A percentile compares a stretch with the other conserved stretches of the same genome.
These are phyloP conservation scores for Mucor irregularis DNA, from an alignment of 371 early-diverging fungal genomes.

Conservation along the genomic window DNA sequence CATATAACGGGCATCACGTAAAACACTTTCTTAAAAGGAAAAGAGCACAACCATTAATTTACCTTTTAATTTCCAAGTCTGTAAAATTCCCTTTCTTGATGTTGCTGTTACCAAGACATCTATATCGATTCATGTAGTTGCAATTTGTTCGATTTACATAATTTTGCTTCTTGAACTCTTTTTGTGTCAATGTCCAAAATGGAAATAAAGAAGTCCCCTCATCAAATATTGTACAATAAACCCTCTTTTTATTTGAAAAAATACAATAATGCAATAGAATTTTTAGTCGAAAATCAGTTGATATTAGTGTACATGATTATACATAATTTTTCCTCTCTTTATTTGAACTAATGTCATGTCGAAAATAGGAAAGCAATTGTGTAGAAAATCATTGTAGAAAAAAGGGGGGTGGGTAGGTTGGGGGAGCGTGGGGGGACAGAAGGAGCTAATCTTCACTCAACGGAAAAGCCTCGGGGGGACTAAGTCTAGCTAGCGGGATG, in stretches of 20 bases:
- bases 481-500: background rate
- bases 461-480: background rate
- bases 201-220: background rate
- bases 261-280: no score
- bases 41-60: background rate
- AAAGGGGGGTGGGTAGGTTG: background rate
- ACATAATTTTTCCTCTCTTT: no score
- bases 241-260: no score
- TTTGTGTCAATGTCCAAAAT: background rate
- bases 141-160: slow-evolving; percentile 8
- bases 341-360: no score
- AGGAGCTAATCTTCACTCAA: no score
- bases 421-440: background rate
- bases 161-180: background rate
- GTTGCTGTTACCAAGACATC: no score
- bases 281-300: background rate
- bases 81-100: background rate
- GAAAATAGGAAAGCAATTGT: no score
- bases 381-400: no score
- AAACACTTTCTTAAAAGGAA: slow-evolving; percentile 4
- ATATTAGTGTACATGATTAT: no score
- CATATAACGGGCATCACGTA: background rate
- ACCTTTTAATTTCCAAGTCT: slow-evolving; percentile 3
- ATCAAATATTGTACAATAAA: no score
- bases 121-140: no score